Percentiles rank a stretch among this genome's conserved stretches.
Conservation (phyloP, 495 filamentous ascomycete species). For the Aspergillus nanangensis region DNA sequence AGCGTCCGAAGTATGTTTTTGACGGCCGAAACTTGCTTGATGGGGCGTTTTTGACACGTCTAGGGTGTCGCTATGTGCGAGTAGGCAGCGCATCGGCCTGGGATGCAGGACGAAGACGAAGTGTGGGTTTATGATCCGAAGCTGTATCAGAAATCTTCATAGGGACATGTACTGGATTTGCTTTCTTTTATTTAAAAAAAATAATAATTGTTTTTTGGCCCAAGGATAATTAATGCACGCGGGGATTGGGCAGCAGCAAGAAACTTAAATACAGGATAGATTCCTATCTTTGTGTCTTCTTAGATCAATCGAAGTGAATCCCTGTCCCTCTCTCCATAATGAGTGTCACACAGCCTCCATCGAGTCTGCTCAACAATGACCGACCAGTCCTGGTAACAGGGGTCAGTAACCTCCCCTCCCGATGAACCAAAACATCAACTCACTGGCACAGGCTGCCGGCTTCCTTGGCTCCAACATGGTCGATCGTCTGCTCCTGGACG, state of each 20-base stretch:
- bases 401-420: not conserved
- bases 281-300: too few relatives aligned
- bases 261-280: too few relatives aligned
- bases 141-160: too few relatives aligned
- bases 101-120: not conserved
- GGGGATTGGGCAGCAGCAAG: too few relatives aligned
- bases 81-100: not conserved
- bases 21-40: constrained; percentile 67
- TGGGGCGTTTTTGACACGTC: constrained; percentile 38
- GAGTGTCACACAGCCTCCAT: too few relatives aligned
- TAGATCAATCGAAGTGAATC: too few relatives aligned
- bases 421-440: not conserved
- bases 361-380: too few relatives aligned
- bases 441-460: constrained; percentile 8
- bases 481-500: constrained; percentile 13
- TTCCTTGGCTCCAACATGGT: constrained; percentile 17
- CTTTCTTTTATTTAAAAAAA: too few relatives aligned
- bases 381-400: not conserved
- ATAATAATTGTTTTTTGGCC: too few relatives aligned
- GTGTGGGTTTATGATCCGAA: not conserved
- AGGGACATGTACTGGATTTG: too few relatives aligned
- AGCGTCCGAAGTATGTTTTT: constrained; percentile 63
- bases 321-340: too few relatives aligned
- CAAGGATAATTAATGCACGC: too few relatives aligned
- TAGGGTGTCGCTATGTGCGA: constrained; percentile 42